Conservation (phyloP, 225 moss, liverwort and hornwort species). For the Bryoerythrophyllum caledonicum region DNA sequence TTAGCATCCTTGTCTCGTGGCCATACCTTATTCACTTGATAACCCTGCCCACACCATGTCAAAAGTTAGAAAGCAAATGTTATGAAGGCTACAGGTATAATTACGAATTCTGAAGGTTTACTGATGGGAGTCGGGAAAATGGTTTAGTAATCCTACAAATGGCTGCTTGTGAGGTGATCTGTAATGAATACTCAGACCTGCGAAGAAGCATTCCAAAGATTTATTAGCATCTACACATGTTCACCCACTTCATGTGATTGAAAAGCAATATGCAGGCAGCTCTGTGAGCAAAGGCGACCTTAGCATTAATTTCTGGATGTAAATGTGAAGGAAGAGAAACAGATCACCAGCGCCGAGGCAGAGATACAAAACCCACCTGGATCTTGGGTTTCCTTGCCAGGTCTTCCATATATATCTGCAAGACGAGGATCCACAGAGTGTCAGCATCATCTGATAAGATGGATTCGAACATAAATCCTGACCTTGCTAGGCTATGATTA, state of each 20-base stretch:
- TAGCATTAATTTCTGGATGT: background rate
- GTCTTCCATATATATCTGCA: background rate
- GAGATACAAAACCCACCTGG: background rate
- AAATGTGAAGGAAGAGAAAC: background rate
- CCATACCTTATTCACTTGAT: constrained; percentile 19
- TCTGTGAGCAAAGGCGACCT: background rate
- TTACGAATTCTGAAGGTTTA: background rate
- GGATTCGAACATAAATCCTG: background rate
- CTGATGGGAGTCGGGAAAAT: background rate
- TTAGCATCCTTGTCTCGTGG: background rate
- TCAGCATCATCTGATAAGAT: background rate
- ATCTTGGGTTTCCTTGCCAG: background rate
- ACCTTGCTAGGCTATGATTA: background rate
- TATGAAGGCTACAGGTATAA: background rate
- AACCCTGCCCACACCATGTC: constrained; percentile 2
- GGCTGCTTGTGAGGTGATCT: background rate
- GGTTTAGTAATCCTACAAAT: constrained; percentile 13
- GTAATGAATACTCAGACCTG: background rate
- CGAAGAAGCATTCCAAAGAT: background rate
- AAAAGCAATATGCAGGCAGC: background rate
- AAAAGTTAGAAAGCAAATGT: background rate
- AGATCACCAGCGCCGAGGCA: no score
- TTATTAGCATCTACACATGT: background rate
- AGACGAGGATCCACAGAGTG: background rate
- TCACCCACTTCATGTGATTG: background rate